Evolutionary conservation across 208 protist species (phyloP), one percentile per base, ranked within the genome.

Genomic region (Balamuthia mandrillaris): DNA sequence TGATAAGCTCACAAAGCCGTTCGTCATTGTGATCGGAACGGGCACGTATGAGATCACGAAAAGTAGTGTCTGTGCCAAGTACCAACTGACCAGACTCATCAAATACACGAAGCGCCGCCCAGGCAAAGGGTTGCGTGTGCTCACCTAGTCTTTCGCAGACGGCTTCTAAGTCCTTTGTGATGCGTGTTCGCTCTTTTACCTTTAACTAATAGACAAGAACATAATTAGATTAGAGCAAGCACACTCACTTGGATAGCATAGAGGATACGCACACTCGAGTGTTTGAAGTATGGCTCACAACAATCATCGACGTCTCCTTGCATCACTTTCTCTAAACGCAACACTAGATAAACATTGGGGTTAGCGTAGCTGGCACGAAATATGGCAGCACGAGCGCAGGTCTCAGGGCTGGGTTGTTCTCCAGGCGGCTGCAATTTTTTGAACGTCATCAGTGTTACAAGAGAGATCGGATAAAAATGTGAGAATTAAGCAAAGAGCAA

Each of bases 101-200:
- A 29, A 77, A 77, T 24, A 72, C 63, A 21, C 54, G 66, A 27
- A 77, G 16, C 14, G 66, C 66, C 3, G 66, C 49, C 66, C 66
- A 77, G 66, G 66, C 66, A 33, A 77, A 77, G 24, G 66, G 66
- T 27, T 77, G 66, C 2, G 66, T 77, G 44, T 56, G 54, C 66
- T 77, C 54, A 45, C 41, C 66, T 45, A 77, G 44, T 39, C 66
- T 39, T 9, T 77, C 66, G 66, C 66, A 77, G 18, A 1, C 0
- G 7, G 66, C 44, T 33, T 77, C 66, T n/a, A 77, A 24, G 27
- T 77, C 66, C 27, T 77, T 77, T 39, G 39, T 77, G 44, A 77
- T 56, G 44, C 54, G 49, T 39, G 44, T 45, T 45, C 66, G 37
- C 66, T 77, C 66, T 33, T 77, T 77, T 33, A 41, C 29, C 66